Evolutionary conservation across 2,329 filamentous ascomycete species (phyloP).

Genomic region (Byssochlamys sp.): DNA sequence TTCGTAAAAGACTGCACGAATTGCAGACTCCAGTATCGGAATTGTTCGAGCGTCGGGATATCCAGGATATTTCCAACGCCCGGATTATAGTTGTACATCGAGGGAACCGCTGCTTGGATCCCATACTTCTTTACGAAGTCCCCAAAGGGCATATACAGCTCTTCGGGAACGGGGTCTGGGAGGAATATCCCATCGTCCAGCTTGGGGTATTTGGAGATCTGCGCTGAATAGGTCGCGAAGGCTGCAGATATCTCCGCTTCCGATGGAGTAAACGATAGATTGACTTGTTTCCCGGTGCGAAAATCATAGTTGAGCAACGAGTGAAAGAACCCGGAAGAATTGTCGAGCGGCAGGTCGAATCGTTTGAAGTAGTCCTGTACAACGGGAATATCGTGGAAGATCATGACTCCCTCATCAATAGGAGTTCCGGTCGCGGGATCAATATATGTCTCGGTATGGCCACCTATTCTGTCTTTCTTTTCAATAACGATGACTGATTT

Average conservation of each 20-base stretch:
- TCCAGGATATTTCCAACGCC: slow-evolving; percentile 14
- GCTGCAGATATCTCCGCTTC: slow-evolving; percentile 5
- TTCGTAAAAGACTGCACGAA: slow-evolving; percentile 26
- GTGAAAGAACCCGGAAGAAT: not conserved
- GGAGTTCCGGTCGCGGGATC: slow-evolving; percentile 10
- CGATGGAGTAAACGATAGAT: too few species aligned
- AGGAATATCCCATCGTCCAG: slow-evolving; percentile 16
- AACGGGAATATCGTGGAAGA: slow-evolving; percentile 13
- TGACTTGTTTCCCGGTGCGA: too few species aligned
- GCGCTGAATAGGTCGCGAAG: slow-evolving; percentile 8
- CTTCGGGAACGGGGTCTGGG: slow-evolving; percentile 20
- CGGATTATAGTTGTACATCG: slow-evolving; percentile 11
- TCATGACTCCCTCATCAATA: slow-evolving; percentile 22
- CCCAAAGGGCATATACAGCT: slow-evolving; percentile 19
- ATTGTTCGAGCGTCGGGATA: slow-evolving; percentile 13
- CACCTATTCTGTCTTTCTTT: slow-evolving; percentile 16
- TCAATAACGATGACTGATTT: slow-evolving; percentile 20
- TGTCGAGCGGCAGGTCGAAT: slow-evolving; percentile 12
- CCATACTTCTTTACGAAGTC: slow-evolving; percentile 19
- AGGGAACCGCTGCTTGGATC: slow-evolving; percentile 11
- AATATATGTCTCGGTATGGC: slow-evolving; percentile 17
- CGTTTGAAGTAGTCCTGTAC: slow-evolving; percentile 14
- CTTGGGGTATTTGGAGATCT: slow-evolving; percentile 15
- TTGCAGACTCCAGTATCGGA: slow-evolving; percentile 15
- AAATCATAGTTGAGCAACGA: not conserved